Evolutionary conservation across 345 rosid species (phyloP), one percentile per base, ranked within the genome.

Genomic region (Acer negundo): DNA sequence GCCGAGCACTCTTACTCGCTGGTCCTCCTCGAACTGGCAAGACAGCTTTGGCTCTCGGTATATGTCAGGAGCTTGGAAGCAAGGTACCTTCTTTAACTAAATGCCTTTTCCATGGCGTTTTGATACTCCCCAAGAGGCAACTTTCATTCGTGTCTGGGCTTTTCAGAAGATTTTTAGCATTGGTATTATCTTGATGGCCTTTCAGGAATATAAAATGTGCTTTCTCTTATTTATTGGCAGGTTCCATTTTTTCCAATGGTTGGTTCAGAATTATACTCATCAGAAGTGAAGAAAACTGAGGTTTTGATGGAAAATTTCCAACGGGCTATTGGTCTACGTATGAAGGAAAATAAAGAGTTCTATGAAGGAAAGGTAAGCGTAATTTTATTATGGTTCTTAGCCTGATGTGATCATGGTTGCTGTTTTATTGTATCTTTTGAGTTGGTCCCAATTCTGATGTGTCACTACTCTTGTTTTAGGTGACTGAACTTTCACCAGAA

Each of bases 241-340:
- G 98, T 96, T 82, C 99, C 99, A 0, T 96, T 96, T 79, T 96
- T 98, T 80, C 99, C 98, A 59, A 96, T 96, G 99, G 97, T 96
- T 56, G 98, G 98, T 69, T 96, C 98, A 16, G 99, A 96, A 82
- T 98, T 96, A 26, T 96, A 96, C 86, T 96, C 98, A 35, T 92
- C 97, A 10, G 97, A 94, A 86, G 99, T 96, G 26, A 96, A 96
- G 95, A 96, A 96, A 88, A 96, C 99, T n/a, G 99, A 94, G 89
- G 90, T 94, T 81, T 85, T 96, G 84, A 96, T 96, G 99, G 99
- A 96, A 84, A 89, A 96, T 77, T 96, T 96, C 49, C 90, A 97
- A 59, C 90, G 99, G 63, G 97, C 97, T 40, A 96, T 96, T 86
- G 98, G 98, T 35, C 77, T 96, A 20, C 97, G 97, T 73, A 92